Evolutionary conservation across 768 basidiomycete species (phyloP).

Genomic region (Hygrophoropsis aurantiaca): DNA sequence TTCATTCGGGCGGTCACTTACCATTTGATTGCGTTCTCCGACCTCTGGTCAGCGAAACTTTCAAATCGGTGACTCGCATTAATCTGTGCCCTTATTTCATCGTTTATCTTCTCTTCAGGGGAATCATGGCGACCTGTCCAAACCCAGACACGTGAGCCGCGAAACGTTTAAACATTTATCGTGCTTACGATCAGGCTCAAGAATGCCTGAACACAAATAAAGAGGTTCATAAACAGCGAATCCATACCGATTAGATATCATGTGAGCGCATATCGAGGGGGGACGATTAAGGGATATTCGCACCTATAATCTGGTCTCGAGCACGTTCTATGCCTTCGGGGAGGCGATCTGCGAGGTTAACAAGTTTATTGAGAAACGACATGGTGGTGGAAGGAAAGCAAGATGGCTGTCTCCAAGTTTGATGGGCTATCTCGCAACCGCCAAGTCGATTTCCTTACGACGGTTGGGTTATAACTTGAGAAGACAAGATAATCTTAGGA

Average conservation of each 20-base stretch:
- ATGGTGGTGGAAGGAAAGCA: constrained; percentile 22
- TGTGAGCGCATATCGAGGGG: background rate
- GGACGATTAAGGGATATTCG: constrained; percentile 1
- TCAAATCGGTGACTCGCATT: constrained; percentile 77
- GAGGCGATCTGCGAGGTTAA: constrained; percentile 33
- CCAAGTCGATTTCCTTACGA: background rate
- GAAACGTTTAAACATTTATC: constrained; percentile 2
- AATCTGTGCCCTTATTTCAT: constrained; percentile 74
- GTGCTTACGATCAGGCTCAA: constrained; percentile 34
- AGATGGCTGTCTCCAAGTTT: background rate
- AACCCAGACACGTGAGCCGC: background rate
- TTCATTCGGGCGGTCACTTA: no score
- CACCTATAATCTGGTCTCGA: constrained; percentile 36
- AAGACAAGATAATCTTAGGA: background rate
- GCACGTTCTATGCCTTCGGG: constrained; percentile 39
- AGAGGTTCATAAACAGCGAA: background rate
- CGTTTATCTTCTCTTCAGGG: constrained; percentile 67
- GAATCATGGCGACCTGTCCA: constrained; percentile 66
- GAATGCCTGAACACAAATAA: constrained; percentile 22
- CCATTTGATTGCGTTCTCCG: constrained; percentile 82
- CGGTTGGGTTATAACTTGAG: background rate
- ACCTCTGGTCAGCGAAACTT: constrained; percentile 77
- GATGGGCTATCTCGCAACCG: background rate
- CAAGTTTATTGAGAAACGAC: constrained; percentile 41
- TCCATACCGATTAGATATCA: background rate